Base-by-base conservation (phyloP, 2,329 filamentous ascomycete genomes). In the Thelonectria rubi region DNA sequence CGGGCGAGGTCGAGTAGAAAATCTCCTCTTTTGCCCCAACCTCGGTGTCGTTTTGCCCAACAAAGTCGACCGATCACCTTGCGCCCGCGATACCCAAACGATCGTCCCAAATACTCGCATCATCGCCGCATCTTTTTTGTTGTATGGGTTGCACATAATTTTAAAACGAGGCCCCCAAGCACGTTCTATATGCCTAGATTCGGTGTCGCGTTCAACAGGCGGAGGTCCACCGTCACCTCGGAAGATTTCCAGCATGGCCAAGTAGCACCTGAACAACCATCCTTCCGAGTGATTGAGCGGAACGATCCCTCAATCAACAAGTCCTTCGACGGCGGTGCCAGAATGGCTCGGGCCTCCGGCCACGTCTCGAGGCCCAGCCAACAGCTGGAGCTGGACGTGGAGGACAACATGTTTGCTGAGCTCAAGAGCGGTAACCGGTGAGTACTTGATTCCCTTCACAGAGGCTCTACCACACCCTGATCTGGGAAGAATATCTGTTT, bases 371-470 rank as follows among this genome's bases (percentile, higher is more conserved):
- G 75, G 63, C 73, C 77, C 24, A 78, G 75, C 48, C 65, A n/a
- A n/a, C n/a, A 74, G 34, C 62, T 73, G 15, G 75, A 80, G 34
- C 65, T 78, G 18, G 79, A 82, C 42, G 80, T 82, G 24, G 84
- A 86, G 65, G 83, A 87, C 65, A 87, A 88, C 72, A 81, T 88
- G 65, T 88, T 88, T 73, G 81, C 83, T 18, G 83, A 83, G 47
- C 74, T 85, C 58, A 86, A 86, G 68, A 74, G 75, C 37, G 83
- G 77, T 30, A 84, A 81, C 63, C 82, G 85, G 85, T 88, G 81
- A 71, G 84, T 82, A 62, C 58, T 64, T 55, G 51, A 53, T 46
- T 40, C 24, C 30, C 24, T 53, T 20, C 17, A 17, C 50, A 56
- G 30, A 48, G 39, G 21, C 48, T 58, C 17, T 65, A 59, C 58